These are phyloP conservation scores for Diospyros lotus DNA, from an alignment of 148 eudicot species.

Conservation along the genomic window DNA sequence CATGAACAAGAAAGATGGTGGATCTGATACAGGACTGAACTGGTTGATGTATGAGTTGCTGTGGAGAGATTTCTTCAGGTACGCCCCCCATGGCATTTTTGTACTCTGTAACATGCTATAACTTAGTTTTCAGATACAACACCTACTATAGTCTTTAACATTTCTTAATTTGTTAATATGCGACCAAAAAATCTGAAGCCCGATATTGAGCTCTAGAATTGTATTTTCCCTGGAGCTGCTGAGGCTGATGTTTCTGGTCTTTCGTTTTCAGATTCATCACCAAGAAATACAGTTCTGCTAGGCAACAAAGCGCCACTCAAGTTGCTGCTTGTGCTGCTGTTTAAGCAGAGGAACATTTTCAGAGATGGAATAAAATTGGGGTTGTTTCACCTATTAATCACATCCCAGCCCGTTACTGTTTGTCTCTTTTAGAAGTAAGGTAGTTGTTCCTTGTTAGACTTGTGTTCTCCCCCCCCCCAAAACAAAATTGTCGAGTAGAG, in stretches of 20 bases:
- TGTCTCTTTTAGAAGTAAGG: neutral
- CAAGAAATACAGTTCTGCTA: conserved; percentile 77
- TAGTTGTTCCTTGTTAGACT: conserved; percentile 5
- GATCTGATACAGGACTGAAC: conserved; percentile 60
- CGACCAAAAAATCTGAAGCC: neutral
- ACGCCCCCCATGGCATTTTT: conserved; percentile 8
- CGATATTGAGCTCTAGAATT: neutral
- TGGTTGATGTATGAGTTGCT: conserved; percentile 93
- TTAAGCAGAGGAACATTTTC: conserved; percentile 21
- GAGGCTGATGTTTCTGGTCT: neutral
- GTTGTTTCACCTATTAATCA: neutral
- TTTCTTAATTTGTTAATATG: neutral
- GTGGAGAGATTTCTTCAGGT: conserved; percentile 99
- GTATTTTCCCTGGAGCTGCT: neutral
- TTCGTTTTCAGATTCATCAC: conserved; percentile 70
- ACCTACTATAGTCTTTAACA: too few species aligned
- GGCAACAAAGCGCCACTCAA: conserved; percentile 54
- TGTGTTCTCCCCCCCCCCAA: neutral
- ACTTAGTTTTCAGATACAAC: neutral
- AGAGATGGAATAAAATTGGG: neutral
- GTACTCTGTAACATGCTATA: neutral
- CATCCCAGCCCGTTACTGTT: neutral
- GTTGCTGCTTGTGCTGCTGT: conserved; percentile 75
- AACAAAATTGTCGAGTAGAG: neutral
- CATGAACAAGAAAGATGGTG: conserved; percentile 64